phyloP scores from a whole-genome alignment of 768 basidiomycete species.

The Austroboletus eburneus region DNA sequence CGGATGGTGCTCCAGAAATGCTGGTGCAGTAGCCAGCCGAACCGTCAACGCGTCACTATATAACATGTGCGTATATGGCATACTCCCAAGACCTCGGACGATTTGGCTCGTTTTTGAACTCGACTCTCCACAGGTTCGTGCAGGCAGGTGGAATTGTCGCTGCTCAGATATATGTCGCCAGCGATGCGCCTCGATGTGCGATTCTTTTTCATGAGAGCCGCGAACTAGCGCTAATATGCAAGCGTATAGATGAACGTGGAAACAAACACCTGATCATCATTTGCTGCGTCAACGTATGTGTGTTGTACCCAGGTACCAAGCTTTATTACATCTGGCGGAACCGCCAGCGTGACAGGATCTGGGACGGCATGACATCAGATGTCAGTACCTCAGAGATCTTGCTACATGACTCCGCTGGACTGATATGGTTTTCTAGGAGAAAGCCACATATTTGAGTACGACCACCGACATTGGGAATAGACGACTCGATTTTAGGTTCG shows the following conservation, averaged over 20 bases:
- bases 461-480: conserved; percentile 53
- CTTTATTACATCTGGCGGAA: conserved; percentile 59
- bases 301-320: conserved; percentile 53
- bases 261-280: conserved; percentile 54
- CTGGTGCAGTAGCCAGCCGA: conserved; percentile 55
- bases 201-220: not conserved
- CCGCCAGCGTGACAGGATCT: conserved; percentile 46
- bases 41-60: conserved; percentile 59
- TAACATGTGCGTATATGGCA: conserved; percentile 39
- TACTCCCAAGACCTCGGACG: no score
- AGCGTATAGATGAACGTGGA: conserved; percentile 55
- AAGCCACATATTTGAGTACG: conserved; percentile 41
- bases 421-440: conserved; percentile 37
- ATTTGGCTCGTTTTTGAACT: not conserved
- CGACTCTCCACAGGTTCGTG: conserved; percentile 30
- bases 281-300: conserved; percentile 43
- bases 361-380: conserved; percentile 54
- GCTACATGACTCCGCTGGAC: not conserved
- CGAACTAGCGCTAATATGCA: not conserved
- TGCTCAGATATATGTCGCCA: conserved; percentile 52
- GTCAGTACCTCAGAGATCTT: conserved; percentile 20
- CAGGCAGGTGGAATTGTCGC: conserved; percentile 44
- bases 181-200: conserved; percentile 54
- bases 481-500: conserved; percentile 60
- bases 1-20: conserved; percentile 57